Conservation (phyloP, 352 stramenopile species). For the Phytophthora pini region DNA sequence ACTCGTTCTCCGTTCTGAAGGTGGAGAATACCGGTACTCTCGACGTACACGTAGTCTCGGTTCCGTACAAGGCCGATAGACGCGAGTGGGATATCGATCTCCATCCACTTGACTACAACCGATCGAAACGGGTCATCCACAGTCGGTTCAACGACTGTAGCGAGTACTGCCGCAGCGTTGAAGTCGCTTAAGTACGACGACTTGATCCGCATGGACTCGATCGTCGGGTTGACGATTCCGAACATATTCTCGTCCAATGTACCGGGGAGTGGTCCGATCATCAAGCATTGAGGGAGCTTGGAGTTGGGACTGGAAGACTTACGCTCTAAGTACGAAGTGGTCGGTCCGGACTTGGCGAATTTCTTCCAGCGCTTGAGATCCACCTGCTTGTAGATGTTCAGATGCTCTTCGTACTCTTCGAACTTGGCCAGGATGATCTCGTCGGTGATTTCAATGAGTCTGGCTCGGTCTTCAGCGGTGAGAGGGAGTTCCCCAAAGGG, state of each 20-base stretch:
- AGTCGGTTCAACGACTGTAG: constrained; percentile 42
- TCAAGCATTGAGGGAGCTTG: constrained; percentile 24
- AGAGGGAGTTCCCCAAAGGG: constrained; percentile 10
- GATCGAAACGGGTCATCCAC: constrained; percentile 43
- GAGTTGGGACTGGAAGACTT: constrained; percentile 14
- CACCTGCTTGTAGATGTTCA: constrained; percentile 16
- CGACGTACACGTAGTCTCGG: constrained; percentile 29
- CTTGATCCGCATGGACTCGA: constrained; percentile 31
- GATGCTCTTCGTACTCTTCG: constrained; percentile 22
- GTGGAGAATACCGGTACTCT: constrained; percentile 12
- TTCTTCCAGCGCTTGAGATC: constrained; percentile 18
- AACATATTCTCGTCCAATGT: constrained; percentile 45
- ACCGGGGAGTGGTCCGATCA: constrained; percentile 30
- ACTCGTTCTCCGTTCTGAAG: constrained; percentile 20
- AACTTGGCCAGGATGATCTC: constrained; percentile 13
- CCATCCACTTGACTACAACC: constrained; percentile 39
- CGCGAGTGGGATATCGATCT: constrained; percentile 15
- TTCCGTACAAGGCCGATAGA: constrained; percentile 21
- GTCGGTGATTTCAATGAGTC: constrained; percentile 10
- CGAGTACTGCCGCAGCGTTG: constrained; percentile 45
- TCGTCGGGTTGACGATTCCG: constrained; percentile 31
- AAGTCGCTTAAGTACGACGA: constrained; percentile 20
- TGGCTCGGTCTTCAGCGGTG: neutral
- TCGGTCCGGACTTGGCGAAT: constrained; percentile 13
- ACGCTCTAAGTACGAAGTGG: constrained; percentile 13